Base-by-base conservation (phyloP, 2,329 filamentous ascomycete species). In the Phaeosphaeria sp. region DNA sequence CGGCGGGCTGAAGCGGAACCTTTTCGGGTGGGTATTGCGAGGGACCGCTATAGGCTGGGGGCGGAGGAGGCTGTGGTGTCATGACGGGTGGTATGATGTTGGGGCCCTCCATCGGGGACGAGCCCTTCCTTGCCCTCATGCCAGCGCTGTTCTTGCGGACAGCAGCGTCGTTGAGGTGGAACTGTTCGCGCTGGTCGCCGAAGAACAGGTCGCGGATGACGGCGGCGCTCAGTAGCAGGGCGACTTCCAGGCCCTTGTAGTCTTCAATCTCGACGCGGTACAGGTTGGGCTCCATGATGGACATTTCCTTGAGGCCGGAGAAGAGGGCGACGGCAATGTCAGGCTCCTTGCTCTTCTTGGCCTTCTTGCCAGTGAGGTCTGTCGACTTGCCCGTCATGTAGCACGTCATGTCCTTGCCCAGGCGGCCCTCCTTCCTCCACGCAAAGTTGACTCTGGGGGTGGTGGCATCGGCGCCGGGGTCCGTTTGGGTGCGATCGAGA, bases 241-340 rank as follows among this genome's bases (percentile, higher is more conserved):
- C 89, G 1, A 98, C 86, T 74, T 99, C 95, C 3, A 98, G 81
- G 0, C 95, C 95, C 76, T 97, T 98, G 56, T 90, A 88, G 77
- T 99, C 95, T 76, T 99, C 93, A 60, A 98, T 88, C 44, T 98
- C 93, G 11, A 98, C 90, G 6, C 95, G 85, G 60, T 90, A 89
- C 72, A 98, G 83, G 73, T 98, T 98, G 5, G 94, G 91, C 77
- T 99, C 91, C 80, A 98, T 97, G 43, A 99, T 84, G 1, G 93
- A 96, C 57, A 98, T 78, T 67, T 93, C 91, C 65, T 87, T 89
- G 23, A 89, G 82, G 18, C 85, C 84, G 64, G 73, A 73, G 82
- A 93, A 96, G 68, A 98, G 85, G 2, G 92, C 93, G n/a, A 98
- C 84, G 0, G 93, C 93, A 66, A 98, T 98, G 77, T 98, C 95